Evolutionary conservation across 2,329 filamentous ascomycete genomes (phyloP).

Genomic region (Sclerotinia sclerotiorum): DNA sequence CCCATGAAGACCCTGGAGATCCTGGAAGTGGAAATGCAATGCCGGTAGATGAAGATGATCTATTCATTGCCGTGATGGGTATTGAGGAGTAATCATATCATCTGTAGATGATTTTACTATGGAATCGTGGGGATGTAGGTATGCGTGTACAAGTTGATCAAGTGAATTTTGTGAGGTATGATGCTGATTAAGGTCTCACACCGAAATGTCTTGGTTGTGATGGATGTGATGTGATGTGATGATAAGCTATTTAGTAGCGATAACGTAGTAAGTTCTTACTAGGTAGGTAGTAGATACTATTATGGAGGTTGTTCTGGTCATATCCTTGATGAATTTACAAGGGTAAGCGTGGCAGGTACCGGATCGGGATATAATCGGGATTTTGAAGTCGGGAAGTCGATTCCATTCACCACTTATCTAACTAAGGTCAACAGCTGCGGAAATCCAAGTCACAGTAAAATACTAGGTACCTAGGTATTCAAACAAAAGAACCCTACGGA

Average conservation of each 20-base stretch:
- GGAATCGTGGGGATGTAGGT: background rate
- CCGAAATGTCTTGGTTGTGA: background rate
- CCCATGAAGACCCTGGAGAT: slow-evolving; percentile 66
- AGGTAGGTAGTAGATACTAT: background rate
- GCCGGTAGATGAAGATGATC: slow-evolving; percentile 34
- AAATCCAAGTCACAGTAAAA: no score
- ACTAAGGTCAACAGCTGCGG: background rate
- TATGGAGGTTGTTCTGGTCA: no score
- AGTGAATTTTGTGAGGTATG: background rate
- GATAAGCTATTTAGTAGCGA: background rate
- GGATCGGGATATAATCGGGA: background rate
- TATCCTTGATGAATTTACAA: background rate
- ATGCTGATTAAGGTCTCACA: slow-evolving; percentile 1
- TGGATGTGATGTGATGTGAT: background rate
- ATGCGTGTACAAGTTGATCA: background rate
- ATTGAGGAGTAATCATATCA: background rate
- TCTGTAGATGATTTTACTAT: no score
- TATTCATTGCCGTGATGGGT: slow-evolving; percentile 28
- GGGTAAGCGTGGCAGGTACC: slow-evolving; percentile 1
- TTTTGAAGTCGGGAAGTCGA: no score
- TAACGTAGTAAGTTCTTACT: background rate
- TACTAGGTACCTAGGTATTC: no score
- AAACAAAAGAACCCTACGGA: background rate
- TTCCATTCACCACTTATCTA: background rate
- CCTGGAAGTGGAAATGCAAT: slow-evolving; percentile 57